These are phyloP conservation scores for Colletotrichum sp. DNA, from an alignment of 2,329 filamentous ascomycete genomes.

Conservation along the genomic window DNA sequence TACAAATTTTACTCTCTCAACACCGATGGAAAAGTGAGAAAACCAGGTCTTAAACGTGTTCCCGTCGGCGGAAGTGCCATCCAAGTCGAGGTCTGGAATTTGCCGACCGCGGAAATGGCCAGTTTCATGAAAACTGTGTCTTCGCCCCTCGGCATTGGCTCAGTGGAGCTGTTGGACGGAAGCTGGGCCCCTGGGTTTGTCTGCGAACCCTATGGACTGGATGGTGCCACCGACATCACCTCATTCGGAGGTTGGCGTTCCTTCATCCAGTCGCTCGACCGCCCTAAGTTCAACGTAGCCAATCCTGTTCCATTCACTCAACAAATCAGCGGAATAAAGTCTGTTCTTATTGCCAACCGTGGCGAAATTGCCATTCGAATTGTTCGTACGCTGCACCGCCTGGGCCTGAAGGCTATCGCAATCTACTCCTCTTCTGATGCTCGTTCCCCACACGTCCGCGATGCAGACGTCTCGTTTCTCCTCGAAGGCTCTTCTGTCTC, in stretches of 20 bases:
- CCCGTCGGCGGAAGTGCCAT: conserved; percentile 28
- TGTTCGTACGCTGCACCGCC: conserved; percentile 67
- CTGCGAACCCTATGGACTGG: conserved; percentile 38
- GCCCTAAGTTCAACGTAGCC: not conserved
- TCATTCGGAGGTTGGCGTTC: conserved; percentile 34
- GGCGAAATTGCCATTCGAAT: conserved; percentile 79
- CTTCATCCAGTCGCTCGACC: conserved; percentile 22
- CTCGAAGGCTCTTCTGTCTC: conserved; percentile 53
- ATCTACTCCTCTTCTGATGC: conserved; percentile 70
- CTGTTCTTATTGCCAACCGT: conserved; percentile 72
- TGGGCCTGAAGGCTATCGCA: conserved; percentile 72
- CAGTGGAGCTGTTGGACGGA: conserved; percentile 35
- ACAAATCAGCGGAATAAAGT: conserved; percentile 22
- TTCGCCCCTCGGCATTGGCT: conserved; percentile 38
- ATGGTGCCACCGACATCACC: conserved; percentile 34
- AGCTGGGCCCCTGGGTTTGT: conserved; percentile 40
- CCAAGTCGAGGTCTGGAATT: conserved; percentile 39
- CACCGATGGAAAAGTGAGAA: conserved; percentile 23
- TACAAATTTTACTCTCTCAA: conserved; percentile 35
- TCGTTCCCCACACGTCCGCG: conserved; percentile 70
- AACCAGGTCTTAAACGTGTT: conserved; percentile 36
- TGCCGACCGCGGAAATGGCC: conserved; percentile 32
- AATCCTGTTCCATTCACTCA: not conserved
- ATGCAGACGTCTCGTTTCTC: conserved; percentile 70
- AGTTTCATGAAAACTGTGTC: conserved; percentile 36